A percentile compares a stretch with the other conserved stretches of the same genome.
These are phyloP conservation scores for Neurospora sp. DNA, from an alignment of 495 filamentous ascomycete genomes.

Conservation along the genomic window DNA sequence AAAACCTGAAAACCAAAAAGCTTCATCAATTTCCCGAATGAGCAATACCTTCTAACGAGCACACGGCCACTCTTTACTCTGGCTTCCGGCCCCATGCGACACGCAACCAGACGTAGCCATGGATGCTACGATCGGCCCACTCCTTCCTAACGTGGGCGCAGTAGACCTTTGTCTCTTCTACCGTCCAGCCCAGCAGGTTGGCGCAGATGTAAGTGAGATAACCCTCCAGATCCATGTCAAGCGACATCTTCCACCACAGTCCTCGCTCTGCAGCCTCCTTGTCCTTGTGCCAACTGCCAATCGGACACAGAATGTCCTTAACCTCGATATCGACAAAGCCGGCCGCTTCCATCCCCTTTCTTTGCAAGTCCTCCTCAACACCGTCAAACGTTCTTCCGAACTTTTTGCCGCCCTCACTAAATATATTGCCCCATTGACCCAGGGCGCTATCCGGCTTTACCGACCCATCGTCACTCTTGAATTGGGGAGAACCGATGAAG, in stretches of 20 bases:
- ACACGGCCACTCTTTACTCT: constrained; percentile 18
- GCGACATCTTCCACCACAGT: not conserved
- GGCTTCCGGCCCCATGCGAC: constrained; percentile 19
- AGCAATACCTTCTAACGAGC: not conserved
- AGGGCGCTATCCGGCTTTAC: not conserved
- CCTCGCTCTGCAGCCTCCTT: constrained; percentile 1
- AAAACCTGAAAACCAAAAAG: not conserved
- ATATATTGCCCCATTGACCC: not conserved
- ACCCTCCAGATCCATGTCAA: not conserved
- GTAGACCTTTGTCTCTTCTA: constrained; percentile 4
- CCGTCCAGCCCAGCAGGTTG: constrained; percentile 7
- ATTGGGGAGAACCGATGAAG: constrained; percentile 2
- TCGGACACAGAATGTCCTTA: not conserved
- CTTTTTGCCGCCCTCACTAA: not conserved
- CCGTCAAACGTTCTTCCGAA: constrained; percentile 9
- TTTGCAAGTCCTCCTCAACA: constrained; percentile 16
- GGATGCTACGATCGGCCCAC: not conserved
- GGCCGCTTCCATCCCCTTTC: constrained; percentile 4
- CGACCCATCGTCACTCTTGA: constrained; percentile 1
- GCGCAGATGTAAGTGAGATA: constrained; percentile 2
- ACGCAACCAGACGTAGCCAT: not conserved
- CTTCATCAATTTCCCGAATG: not conserved
- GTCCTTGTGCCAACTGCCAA: not conserved
- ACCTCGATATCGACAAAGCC: constrained; percentile 5
- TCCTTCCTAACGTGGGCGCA: not conserved